phyloP scores from a whole-genome alignment of 2,329 filamentous ascomycete genomes.

The Phyllosticta citriasiana region DNA sequence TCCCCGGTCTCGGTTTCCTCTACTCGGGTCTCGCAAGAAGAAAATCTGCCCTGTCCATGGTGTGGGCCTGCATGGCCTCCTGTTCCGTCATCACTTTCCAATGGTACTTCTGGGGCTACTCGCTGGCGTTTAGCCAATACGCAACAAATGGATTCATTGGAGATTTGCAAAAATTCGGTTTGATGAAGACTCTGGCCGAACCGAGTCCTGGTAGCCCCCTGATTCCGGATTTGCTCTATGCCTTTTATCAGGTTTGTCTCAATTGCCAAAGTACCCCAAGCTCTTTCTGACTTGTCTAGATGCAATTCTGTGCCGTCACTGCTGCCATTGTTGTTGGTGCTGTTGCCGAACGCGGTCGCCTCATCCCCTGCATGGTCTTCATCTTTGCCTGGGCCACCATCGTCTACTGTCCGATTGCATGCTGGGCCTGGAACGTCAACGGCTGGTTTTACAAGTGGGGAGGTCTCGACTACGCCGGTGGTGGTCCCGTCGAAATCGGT shows the following conservation, averaged over 20 bases:
- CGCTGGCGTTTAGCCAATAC: conserved; percentile 75
- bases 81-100: conserved; percentile 89
- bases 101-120: conserved; percentile 99
- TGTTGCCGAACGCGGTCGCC: conserved; percentile 84
- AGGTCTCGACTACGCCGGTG: conserved; percentile 91
- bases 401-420: conserved; percentile 93
- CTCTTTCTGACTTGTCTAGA: conserved; percentile 40
- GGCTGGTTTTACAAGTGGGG: conserved; percentile 89
- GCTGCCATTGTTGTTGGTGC: conserved; percentile 85
- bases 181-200: conserved; percentile 70
- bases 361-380: conserved; percentile 91
- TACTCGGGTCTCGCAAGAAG: conserved; percentile 95
- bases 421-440: conserved; percentile 93
- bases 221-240: conserved; percentile 81
- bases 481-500: conserved; percentile 92
- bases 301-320: conserved; percentile 95
- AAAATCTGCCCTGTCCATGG: conserved; percentile 94
- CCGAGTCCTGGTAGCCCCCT: conserved; percentile 85
- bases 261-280: neutral
- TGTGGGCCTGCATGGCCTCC: conserved; percentile 95
- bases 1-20: conserved; percentile 91
- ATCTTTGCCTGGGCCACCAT: conserved; percentile 92
- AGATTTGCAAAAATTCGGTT: conserved; percentile 77
- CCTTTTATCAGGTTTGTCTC: conserved; percentile 71
- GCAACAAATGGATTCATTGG: conserved; percentile 88